A percentile compares a stretch with the other conserved stretches of the same genome.
Conservation (phyloP, 2,329 filamentous ascomycete genomes). For the Aspergillus caelatus region DNA sequence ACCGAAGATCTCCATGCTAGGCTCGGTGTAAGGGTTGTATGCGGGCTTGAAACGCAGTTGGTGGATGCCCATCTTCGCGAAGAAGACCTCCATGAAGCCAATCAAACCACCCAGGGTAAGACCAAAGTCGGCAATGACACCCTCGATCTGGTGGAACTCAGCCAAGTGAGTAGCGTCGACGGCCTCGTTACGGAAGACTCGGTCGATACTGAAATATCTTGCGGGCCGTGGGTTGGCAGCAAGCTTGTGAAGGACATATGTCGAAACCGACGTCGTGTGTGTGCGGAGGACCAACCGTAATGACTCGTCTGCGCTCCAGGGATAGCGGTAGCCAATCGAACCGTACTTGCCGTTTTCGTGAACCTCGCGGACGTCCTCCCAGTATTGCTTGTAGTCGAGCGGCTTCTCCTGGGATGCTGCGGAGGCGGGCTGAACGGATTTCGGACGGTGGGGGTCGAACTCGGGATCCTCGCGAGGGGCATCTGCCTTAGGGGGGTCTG, state of each 20-base stretch:
- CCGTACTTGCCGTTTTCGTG: slow-evolving; percentile 92
- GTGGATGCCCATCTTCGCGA: slow-evolving; percentile 89
- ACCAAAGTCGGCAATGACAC: slow-evolving; percentile 95
- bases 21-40: slow-evolving; percentile 94
- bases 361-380: slow-evolving; percentile 81
- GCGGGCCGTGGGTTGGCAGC: slow-evolving; percentile 81
- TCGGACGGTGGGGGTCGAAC: slow-evolving; percentile 40
- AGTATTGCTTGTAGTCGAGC: slow-evolving; percentile 80
- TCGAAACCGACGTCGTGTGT: slow-evolving; percentile 91
- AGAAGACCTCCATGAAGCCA: slow-evolving; percentile 94
- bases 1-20: slow-evolving; percentile 97
- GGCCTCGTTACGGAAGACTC: slow-evolving; percentile 96
- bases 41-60: slow-evolving; percentile 94
- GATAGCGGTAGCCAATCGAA: slow-evolving; percentile 94
- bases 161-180: slow-evolving; percentile 96
- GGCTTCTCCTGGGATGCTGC: slow-evolving; percentile 52
- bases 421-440: slow-evolving; percentile 46
- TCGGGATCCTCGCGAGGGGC: slow-evolving; percentile 61
- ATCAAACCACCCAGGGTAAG: slow-evolving; percentile 91
- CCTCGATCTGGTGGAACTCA: slow-evolving; percentile 98
- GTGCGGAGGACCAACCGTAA: slow-evolving; percentile 87
- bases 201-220: slow-evolving; percentile 98
- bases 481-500: slow-evolving; percentile 79
- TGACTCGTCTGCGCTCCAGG: slow-evolving; percentile 86
- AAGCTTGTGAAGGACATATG: slow-evolving; percentile 87